Evolutionary conservation across 441 rosid genomes (phyloP), one percentile per base, ranked within the genome.

Genomic region (Melastoma candidum): DNA sequence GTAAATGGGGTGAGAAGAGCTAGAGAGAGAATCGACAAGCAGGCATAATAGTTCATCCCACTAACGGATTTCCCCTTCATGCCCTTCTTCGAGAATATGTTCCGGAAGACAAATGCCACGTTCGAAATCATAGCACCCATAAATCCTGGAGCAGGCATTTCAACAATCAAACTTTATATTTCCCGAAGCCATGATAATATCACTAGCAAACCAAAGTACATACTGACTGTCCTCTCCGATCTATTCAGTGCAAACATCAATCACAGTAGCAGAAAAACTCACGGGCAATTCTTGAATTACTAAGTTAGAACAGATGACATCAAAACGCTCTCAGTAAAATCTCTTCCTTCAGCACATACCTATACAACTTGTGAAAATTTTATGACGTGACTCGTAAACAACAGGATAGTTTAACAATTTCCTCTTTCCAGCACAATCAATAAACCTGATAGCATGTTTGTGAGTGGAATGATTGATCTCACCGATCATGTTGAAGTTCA

Each of bases 51-150:
- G 79, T 92, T 83, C 90, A 83, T 83, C 44, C 90, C 90, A 54
- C 87, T 80, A 67, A 83, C 97, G 41, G 97, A 79, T 60, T 88
- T 88, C 64, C 97, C 96, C 71, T 82, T 88, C 97, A 92, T 87
- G 60, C 98, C 98, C 65, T 10, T 88, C 92, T 92, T 92, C 0
- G 98, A 92, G 64, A 92, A 92, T 62, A 92, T 88, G 75, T 92
- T 92, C 7, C 98, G 85, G 69, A 92, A 85, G 49, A 92, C 98
- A 58, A 92, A 92, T 26, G 96, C 98, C 70, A 92, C 64, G 80
- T 92, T 92, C 43, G 97, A 92, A 50, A 92, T 88, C 98, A 88
- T 92, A 41, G 96, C 95, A 52, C 97, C 97, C 98, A 88, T 88
- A 51, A 92, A 92, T 68, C 95, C 82, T 83, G 73, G 47, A 49